phyloP scores from a whole-genome alignment of 805 yeast species.

The Cyberlindnera veronae region DNA sequence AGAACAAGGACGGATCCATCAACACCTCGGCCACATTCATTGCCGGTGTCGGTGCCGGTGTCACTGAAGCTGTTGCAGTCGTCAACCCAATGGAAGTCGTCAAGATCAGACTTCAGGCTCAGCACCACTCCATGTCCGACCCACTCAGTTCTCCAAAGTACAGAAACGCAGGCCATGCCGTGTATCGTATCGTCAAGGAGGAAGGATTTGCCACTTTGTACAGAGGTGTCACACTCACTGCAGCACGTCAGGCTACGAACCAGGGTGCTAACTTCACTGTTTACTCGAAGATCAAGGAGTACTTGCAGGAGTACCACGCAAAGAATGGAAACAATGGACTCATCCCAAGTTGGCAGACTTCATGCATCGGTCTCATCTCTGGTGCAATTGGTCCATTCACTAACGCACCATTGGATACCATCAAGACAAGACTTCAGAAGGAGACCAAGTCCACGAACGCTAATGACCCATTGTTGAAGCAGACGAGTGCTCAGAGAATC shows the following conservation, averaged over 20 bases:
- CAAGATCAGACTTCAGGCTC: constrained; percentile 94
- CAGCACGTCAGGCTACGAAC: constrained; percentile 96
- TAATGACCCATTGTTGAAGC: constrained; percentile 31
- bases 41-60: constrained; percentile 97
- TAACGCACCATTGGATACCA: constrained; percentile 95
- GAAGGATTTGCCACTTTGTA: constrained; percentile 88
- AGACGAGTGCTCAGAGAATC: constrained; percentile 73
- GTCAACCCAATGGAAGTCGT: constrained; percentile 98
- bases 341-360: constrained; percentile 93
- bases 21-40: constrained; percentile 73
- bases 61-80: constrained; percentile 90
- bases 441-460: constrained; percentile 56
- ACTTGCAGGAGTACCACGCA: constrained; percentile 58
- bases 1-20: constrained; percentile 60
- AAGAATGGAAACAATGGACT: constrained; percentile 35
- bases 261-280: constrained; percentile 98
- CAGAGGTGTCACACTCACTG: constrained; percentile 93
- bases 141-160: constrained; percentile 77
- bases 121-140: constrained; percentile 83
- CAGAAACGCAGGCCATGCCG: constrained; percentile 90
- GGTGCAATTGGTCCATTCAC: constrained; percentile 98
- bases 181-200: constrained; percentile 76
- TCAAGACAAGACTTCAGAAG: constrained; percentile 94
- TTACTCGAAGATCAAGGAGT: constrained; percentile 78
- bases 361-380: constrained; percentile 82